A percentile compares a stretch with the other conserved stretches of the same genome.
These are phyloP conservation scores for Paraleonurus japonicus DNA, from an alignment of 257 asterid species.

Conservation along the genomic window DNA sequence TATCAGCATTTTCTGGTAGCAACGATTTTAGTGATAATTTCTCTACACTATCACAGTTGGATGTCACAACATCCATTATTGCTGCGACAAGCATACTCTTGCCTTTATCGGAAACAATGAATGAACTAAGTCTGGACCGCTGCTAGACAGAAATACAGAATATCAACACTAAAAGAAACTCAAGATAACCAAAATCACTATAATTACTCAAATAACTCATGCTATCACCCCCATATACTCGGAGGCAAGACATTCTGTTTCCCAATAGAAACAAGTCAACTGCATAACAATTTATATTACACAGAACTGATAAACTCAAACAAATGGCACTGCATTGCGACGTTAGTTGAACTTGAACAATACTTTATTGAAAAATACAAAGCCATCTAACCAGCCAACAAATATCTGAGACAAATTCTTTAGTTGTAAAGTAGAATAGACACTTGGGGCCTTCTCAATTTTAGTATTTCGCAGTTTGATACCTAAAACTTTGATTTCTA, in stretches of 20 bases:
- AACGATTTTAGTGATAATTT: conserved; percentile 58
- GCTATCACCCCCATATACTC: neutral
- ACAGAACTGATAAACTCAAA: neutral
- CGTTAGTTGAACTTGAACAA: neutral
- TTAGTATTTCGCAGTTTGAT: neutral
- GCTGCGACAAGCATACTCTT: conserved; percentile 99
- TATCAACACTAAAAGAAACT: conserved; percentile 37
- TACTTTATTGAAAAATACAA: conserved; percentile 4
- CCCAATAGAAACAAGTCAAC: neutral
- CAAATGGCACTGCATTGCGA: neutral
- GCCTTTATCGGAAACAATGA: conserved; percentile 78
- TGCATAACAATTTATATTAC: neutral
- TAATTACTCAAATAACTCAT: conserved; percentile 8
- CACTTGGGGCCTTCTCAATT: neutral
- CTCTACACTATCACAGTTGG: conserved; percentile 75
- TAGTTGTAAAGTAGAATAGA: neutral
- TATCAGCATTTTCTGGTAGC: conserved; percentile 78
- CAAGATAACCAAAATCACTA: neutral
- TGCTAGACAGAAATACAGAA: conserved; percentile 54
- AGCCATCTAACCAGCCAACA: neutral
- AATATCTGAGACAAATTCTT: neutral
- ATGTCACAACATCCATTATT: conserved; percentile 93
- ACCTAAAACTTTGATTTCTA: neutral
- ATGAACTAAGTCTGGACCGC: conserved; percentile 75
- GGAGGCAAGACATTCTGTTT: conserved; percentile 6